phyloP scores from a whole-genome alignment of 352 stramenopile species.

The Globisporangium viniferum region DNA sequence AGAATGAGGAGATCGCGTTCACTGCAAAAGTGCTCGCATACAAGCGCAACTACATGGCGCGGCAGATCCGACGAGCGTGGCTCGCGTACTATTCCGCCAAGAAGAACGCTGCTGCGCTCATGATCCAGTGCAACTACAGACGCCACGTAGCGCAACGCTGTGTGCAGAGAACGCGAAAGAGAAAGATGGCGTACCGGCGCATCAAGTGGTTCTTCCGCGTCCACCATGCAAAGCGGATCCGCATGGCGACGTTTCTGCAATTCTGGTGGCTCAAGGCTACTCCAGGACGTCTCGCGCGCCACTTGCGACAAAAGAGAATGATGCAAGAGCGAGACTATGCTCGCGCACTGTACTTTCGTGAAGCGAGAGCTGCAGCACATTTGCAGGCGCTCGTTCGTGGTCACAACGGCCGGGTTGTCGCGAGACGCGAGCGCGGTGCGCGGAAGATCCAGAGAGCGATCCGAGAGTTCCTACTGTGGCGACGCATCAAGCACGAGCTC shows the following conservation, averaged over 20 bases:
- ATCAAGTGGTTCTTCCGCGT: conserved; percentile 83
- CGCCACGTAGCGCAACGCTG: conserved; percentile 25
- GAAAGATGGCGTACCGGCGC: conserved; percentile 53
- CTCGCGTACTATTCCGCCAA: conserved; percentile 22
- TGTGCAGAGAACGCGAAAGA: conserved; percentile 28
- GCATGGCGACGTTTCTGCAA: conserved; percentile 44
- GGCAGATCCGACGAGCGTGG: conserved; percentile 44
- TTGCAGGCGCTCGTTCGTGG: conserved; percentile 60
- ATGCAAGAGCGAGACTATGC: conserved; percentile 5
- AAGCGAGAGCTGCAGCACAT: conserved; percentile 32
- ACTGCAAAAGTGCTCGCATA: conserved; percentile 37
- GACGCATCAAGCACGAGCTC: conserved; percentile 37
- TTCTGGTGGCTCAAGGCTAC: conserved; percentile 70
- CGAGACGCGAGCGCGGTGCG: conserved; percentile 35
- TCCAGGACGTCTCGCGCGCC: conserved; percentile 36
- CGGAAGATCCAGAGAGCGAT: conserved; percentile 42
- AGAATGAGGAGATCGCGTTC: conserved; percentile 59
- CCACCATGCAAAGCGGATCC: conserved; percentile 38
- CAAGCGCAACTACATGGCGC: conserved; percentile 39
- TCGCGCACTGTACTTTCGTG: conserved; percentile 20
- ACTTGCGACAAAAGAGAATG: conserved; percentile 37
- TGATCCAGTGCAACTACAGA: conserved; percentile 50
- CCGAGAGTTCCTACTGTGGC: conserved; percentile 36
- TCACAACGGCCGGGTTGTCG: conserved; percentile 34
- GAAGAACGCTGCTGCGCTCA: conserved; percentile 25